Evolutionary conservation across 2,329 filamentous ascomycete species (phyloP), one percentile per base, ranked within the genome.

Genomic region (Nothomitra cinnamomea): DNA sequence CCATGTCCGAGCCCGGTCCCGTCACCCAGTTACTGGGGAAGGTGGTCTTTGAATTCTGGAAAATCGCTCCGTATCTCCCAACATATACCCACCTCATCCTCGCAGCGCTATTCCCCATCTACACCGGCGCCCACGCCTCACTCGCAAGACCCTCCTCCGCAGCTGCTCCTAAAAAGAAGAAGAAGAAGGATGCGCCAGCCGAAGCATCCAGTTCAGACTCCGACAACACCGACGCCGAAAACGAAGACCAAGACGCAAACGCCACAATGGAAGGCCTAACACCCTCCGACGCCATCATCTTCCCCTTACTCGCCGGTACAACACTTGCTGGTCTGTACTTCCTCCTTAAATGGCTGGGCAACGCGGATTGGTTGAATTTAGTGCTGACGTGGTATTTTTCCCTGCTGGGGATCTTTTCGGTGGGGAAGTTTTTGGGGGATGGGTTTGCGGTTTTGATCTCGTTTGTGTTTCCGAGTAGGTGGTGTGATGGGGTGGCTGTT

Each of bases 301-400:
- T 95, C 58, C 92, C 90, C 1, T 60, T 95, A 32, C 72, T 88
- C 53, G 89, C 88, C 4, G 87, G 81, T 1, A 62, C 72, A 8
- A 79, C 83, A 1, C 77, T 96, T 7, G 75, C 80, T 42, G 80
- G 80, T 3, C 73, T 96, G 12, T 96, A 96, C 70, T 82, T 89
- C 61, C 72, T 95, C 56, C 87, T 96, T 63, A 87, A 94, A 65
- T 92, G 83, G 77, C 77, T 95, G 54, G 74, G 90, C 58, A 86
- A 95, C 61, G 82, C 88, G 0, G 74, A 80, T 10, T 71, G 94
- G 21, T 69, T 96, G 61, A 95, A 90, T 70, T 85, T 83, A 66
- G 77, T 94, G 40, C 70, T 96, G 21, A 82, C 85, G 40, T 80
- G 77, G 62, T 95, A 96, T 70, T 89, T 95, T 68, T 85, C 85